Evolutionary conservation across 2,329 filamentous ascomycete species (phyloP), one percentile per base, ranked within the genome.

Genomic region (Botrytis byssoidea): DNA sequence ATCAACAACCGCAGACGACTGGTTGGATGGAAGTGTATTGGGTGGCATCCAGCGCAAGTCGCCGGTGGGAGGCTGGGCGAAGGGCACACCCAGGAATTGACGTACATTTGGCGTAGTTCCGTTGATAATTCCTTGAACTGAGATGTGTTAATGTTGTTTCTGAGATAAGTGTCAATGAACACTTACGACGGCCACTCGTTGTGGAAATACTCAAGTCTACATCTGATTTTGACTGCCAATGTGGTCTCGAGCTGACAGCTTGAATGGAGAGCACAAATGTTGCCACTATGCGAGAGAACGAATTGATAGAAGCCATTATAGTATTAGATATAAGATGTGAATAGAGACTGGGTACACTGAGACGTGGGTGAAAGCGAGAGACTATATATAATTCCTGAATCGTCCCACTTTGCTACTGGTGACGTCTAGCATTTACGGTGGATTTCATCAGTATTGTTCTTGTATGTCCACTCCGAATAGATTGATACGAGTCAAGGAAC

Each of bases 331-430:
- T n/a, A 16, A 25, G 22, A 40, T n/a, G 0, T n/a, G 22, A 40
- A 4, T 12, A 10, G 22, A n/a, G 14, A 55, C 14, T 42, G 1
- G 0, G 7, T 22, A 60, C 2, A 35, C 25, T 3, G 7, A 0
- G 25, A 14, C 48, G 25, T 60, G 1, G 32, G 35, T 25, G 20
- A 2, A 37, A 14, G 32, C 32, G 10, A 14, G 32, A 1, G 35
- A n/a, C 35, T 63, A 40, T 42, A 42, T 63, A 25, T 4, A n/a
- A 14, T 16, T 63, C 22, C 0, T 37, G 35, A 0, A 0, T 35
- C 32, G 40, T 61, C 59, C 20, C 35, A 42, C 35, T n/a, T 37
- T 63, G 48, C 48, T 55, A 55, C 25, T 16, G 2, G 25, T n/a
- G 48, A 55, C 25, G 12, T n/a, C 48, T 55, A 55, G 0, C 25